Percentiles rank a stretch among this genome's conserved stretches.
Conservation (phyloP, 2,329 filamentous ascomycete species). For the Chrysoporthe cubensis region DNA sequence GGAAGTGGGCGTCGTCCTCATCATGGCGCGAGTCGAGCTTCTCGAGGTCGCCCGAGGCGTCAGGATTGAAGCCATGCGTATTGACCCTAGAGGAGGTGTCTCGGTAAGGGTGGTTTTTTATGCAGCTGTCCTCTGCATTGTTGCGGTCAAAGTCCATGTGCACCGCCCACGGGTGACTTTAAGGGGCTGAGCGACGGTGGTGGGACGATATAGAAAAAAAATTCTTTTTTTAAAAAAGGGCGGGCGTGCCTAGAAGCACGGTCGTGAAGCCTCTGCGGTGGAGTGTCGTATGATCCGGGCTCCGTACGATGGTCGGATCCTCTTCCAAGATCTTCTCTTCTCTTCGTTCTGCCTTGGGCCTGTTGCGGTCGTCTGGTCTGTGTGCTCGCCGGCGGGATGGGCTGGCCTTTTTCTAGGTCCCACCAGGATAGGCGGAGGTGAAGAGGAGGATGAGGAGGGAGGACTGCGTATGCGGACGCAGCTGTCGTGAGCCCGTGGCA, state of each 20-base stretch:
- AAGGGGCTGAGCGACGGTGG: neutral
- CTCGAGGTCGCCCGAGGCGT: conserved; percentile 26
- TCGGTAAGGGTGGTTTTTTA: conserved; percentile 38
- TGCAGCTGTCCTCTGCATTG: conserved; percentile 47
- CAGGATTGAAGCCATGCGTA: conserved; percentile 22
- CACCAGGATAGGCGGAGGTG: conserved; percentile 9
- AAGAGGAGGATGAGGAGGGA: neutral
- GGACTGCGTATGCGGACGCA: neutral
- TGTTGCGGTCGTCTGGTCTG: neutral
- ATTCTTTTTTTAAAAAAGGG: neutral
- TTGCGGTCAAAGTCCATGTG: conserved; percentile 37
- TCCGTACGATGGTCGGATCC: neutral
- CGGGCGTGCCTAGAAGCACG: conserved; percentile 2
- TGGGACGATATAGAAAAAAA: neutral
- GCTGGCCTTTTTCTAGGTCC: conserved; percentile 25
- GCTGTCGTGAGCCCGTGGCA: neutral
- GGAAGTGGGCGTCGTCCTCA: conserved; percentile 22
- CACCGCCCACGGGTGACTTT: conserved; percentile 15
- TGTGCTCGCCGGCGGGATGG: conserved; percentile 13
- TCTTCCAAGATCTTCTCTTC: neutral
- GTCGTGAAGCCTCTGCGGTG: neutral
- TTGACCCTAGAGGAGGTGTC: conserved; percentile 18
- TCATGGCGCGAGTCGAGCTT: conserved; percentile 27
- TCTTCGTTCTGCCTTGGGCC: neutral
- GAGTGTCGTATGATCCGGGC: conserved; percentile 7